Conservation (phyloP, 2,329 filamentous ascomycete species). For the Talaromyces sp. region DNA sequence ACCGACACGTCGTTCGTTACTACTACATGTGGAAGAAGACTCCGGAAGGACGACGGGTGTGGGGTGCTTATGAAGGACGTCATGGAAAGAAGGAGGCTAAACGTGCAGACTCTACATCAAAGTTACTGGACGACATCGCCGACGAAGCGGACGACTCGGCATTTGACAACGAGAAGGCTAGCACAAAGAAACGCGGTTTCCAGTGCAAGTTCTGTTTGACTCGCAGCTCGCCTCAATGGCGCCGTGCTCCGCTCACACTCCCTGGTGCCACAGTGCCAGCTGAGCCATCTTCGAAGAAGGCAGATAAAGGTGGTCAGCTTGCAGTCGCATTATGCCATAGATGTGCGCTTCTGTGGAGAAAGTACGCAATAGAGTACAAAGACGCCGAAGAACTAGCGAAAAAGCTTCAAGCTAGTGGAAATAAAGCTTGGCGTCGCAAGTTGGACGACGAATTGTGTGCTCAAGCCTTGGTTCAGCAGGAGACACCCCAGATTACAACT, state of each 20-base stretch:
- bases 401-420: slow-evolving; percentile 75
- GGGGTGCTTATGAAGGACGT: slow-evolving; percentile 81
- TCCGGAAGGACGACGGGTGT: slow-evolving; percentile 76
- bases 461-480: slow-evolving; percentile 45
- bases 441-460: slow-evolving; percentile 79
- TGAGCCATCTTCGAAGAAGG: slow-evolving; percentile 62
- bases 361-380: slow-evolving; percentile 95
- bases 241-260: slow-evolving; percentile 75
- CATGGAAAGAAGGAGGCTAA: slow-evolving; percentile 87
- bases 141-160: slow-evolving; percentile 93
- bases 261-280: slow-evolving; percentile 67
- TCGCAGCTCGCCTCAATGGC: slow-evolving; percentile 81
- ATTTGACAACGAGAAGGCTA: slow-evolving; percentile 84
- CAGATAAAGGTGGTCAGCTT: slow-evolving; percentile 72
- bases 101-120: slow-evolving; percentile 60
- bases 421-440: slow-evolving; percentile 79
- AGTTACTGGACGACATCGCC: slow-evolving; percentile 86
- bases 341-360: slow-evolving; percentile 90
- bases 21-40: slow-evolving; percentile 99
- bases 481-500: slow-evolving; percentile 45
- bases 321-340: slow-evolving; percentile 82
- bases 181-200: slow-evolving; percentile 74
- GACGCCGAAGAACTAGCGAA: slow-evolving; percentile 86
- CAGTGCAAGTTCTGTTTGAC: slow-evolving; percentile 90
- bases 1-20: slow-evolving; percentile 79